These are phyloP conservation scores for Pharnaceum exiguum DNA, from an alignment of 148 eudicot genomes.

Conservation along the genomic window DNA sequence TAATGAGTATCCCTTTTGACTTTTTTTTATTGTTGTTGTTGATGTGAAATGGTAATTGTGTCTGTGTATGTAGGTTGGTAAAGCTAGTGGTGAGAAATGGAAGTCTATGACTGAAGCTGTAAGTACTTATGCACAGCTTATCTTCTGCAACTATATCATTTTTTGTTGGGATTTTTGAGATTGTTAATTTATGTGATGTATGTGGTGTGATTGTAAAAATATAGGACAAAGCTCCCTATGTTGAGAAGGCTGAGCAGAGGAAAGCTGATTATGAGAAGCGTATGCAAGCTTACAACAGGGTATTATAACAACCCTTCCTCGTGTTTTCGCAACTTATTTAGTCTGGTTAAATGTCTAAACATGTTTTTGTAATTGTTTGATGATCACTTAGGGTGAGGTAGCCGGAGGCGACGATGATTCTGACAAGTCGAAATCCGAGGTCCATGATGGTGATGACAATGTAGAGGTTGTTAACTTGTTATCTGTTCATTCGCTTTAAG, in stretches of 20 bases:
- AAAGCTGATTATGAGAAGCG: conserved; percentile 37
- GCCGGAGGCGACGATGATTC: too few relatives aligned
- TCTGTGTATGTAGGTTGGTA: conserved; percentile 44
- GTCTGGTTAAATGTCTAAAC: too few relatives aligned
- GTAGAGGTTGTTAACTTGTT: too few relatives aligned
- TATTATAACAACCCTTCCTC: too few relatives aligned
- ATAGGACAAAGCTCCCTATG: conserved; percentile 39
- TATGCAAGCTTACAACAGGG: too few relatives aligned
- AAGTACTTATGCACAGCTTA: neutral
- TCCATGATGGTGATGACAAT: too few relatives aligned
- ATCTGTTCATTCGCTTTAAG: too few relatives aligned
- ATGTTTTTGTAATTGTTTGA: too few relatives aligned
- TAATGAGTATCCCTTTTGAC: neutral
- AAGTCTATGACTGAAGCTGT: conserved; percentile 48
- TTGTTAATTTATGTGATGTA: neutral
- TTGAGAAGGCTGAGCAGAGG: conserved; percentile 34
- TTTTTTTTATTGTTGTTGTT: neutral
- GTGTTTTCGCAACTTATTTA: too few relatives aligned
- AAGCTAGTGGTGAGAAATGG: conserved; percentile 68
- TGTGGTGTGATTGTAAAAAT: neutral
- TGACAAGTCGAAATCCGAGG: too few relatives aligned
- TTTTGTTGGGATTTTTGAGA: neutral
- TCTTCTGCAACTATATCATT: neutral
- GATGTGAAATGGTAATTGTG: neutral
- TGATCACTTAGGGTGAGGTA: too few relatives aligned